Evolutionary conservation across 2,329 filamentous ascomycete genomes (phyloP).

Genomic region (Cercospora sesami): DNA sequence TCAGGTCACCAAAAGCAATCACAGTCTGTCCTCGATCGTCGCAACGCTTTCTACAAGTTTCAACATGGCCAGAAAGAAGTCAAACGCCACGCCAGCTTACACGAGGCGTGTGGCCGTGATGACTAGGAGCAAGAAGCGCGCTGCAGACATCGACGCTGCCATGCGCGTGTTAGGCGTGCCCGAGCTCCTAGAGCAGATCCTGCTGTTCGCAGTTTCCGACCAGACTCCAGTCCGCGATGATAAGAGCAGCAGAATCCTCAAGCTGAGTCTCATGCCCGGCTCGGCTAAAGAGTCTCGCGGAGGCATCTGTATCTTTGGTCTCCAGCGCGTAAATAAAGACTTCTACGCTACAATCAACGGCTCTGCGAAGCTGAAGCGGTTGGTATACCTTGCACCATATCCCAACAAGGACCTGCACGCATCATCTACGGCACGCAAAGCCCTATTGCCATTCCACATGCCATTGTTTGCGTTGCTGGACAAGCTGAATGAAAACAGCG

Average conservation of each 20-base stretch:
- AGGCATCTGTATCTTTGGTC: not conserved
- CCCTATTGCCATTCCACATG: not conserved
- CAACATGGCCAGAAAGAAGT: not conserved
- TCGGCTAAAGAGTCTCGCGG: no score
- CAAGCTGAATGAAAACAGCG: not conserved
- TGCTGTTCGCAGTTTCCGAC: not conserved
- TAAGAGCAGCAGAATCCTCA: not conserved
- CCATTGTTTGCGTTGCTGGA: not conserved
- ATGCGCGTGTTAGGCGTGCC: not conserved
- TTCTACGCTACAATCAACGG: constrained; percentile 2
- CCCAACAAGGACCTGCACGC: not conserved
- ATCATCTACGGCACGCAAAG: not conserved
- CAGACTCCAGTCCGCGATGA: not conserved
- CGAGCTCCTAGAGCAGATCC: not conserved
- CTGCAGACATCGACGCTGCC: not conserved
- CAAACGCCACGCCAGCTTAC: not conserved
- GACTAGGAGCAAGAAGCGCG: not conserved
- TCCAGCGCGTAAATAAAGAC: constrained; percentile 1
- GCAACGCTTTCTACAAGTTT: not conserved
- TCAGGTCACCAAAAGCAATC: not conserved
- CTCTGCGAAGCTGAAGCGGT: not conserved
- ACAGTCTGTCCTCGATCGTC: not conserved
- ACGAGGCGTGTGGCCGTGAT: not conserved
- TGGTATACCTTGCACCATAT: not conserved
- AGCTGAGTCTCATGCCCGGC: not conserved